phyloP scores from a whole-genome alignment of 2,329 filamentous ascomycete genomes.

The Leptosphaerulina australis region DNA sequence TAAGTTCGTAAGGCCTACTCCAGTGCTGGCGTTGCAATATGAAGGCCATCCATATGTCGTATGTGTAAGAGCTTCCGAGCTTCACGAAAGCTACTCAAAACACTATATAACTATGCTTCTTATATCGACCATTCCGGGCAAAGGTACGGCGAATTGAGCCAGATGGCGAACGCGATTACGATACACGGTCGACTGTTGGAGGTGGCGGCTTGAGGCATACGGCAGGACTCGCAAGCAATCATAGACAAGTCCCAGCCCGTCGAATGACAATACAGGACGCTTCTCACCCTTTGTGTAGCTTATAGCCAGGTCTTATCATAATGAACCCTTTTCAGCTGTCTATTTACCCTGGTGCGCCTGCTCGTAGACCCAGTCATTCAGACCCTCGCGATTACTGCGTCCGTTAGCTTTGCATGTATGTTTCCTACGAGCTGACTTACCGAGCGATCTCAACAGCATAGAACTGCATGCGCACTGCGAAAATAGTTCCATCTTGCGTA shows the following conservation, averaged over 20 bases:
- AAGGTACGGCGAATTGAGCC: neutral
- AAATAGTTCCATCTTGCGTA: slow-evolving; percentile 86
- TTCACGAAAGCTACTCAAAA: neutral
- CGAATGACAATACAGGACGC: slow-evolving; percentile 10
- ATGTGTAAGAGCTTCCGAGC: neutral
- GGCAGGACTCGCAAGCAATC: slow-evolving; percentile 4
- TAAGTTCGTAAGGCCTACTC: slow-evolving; percentile 8
- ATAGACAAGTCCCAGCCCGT: slow-evolving; percentile 7
- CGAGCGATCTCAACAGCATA: slow-evolving; percentile 79
- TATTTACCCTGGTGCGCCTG: slow-evolving; percentile 63
- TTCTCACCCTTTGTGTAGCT: slow-evolving; percentile 1
- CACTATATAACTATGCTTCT: neutral
- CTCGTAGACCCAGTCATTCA: slow-evolving; percentile 98
- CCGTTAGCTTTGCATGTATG: slow-evolving; percentile 23
- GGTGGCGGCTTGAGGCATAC: slow-evolving; percentile 1
- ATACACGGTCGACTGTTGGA: neutral
- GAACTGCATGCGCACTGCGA: slow-evolving; percentile 83
- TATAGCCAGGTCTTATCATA: neutral
- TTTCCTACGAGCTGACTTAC: slow-evolving; percentile 48
- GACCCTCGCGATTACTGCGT: slow-evolving; percentile 74
- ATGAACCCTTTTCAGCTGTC: neutral
- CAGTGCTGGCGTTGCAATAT: neutral
- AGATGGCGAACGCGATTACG: neutral
- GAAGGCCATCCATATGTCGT: neutral
- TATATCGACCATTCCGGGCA: slow-evolving; percentile 2